phyloP scores from a whole-genome alignment of 2,329 filamentous ascomycete genomes.

The Ascochyta viciae-villosae region DNA sequence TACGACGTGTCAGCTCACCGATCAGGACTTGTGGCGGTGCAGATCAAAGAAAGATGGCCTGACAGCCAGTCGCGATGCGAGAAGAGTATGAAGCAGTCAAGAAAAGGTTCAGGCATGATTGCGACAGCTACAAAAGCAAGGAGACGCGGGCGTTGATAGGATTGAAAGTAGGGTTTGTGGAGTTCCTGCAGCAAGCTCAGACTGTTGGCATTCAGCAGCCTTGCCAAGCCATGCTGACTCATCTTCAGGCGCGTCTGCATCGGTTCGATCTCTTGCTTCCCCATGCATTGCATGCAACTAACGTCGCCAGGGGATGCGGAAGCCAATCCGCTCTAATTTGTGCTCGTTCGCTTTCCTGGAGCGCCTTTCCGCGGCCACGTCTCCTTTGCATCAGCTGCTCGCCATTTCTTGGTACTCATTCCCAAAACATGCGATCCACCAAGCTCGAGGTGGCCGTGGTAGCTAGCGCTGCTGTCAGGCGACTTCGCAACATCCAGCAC shows the following conservation, averaged over 20 bases:
- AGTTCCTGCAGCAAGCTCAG: neutral
- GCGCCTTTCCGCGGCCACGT: slow-evolving; percentile 1
- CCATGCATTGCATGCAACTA: slow-evolving; percentile 6
- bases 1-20: slow-evolving; percentile 14
- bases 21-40: slow-evolving; percentile 14
- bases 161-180: neutral
- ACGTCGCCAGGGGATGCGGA: slow-evolving; percentile 18
- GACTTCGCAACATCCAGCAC: neutral
- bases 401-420: neutral
- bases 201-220: neutral
- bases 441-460: neutral
- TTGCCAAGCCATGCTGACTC: slow-evolving; percentile 3
- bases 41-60: neutral
- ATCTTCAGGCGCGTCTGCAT: neutral
- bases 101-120: neutral
- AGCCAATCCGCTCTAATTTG: slow-evolving; percentile 9
- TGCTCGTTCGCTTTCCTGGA: slow-evolving; percentile 17
- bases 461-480: neutral
- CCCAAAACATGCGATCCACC: neutral
- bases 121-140: neutral
- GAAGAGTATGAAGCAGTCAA: neutral
- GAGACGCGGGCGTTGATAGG: neutral
- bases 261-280: slow-evolving; percentile 11
- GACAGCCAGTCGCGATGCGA: neutral
- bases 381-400: neutral